Conservation (phyloP, 352 stramenopile genomes). For the Globisporangium ultimum region DNA sequence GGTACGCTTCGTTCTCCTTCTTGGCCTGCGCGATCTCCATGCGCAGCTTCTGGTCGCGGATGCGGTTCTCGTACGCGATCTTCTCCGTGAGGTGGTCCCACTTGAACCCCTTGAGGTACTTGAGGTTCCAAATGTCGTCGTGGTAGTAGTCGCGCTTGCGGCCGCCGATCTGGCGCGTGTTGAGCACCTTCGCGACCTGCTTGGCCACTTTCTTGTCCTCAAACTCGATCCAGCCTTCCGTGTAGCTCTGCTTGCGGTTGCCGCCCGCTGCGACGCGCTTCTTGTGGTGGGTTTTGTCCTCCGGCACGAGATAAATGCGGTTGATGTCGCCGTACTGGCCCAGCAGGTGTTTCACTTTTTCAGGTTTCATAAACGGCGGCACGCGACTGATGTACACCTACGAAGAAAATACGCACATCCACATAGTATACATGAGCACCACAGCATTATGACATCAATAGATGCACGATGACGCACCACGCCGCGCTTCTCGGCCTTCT, state of each 20-base stretch:
- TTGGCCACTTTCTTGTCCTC: constrained; percentile 96
- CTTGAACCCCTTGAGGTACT: constrained; percentile 99
- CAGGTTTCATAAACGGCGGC: constrained; percentile 96
- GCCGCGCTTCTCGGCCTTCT: constrained; percentile 42
- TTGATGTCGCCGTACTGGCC: constrained; percentile 91
- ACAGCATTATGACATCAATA: background rate
- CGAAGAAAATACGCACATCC: background rate
- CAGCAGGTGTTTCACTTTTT: constrained; percentile 94
- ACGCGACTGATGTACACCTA: constrained; percentile 94
- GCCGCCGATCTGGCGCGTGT: constrained; percentile 90
- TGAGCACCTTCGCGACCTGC: constrained; percentile 90
- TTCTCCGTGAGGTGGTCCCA: constrained; percentile 99
- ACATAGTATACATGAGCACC: background rate
- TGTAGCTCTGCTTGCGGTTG: constrained; percentile 90
- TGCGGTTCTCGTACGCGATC: constrained; percentile 88
- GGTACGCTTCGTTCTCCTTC: constrained; percentile 85
- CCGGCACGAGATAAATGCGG: constrained; percentile 96
- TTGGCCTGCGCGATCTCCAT: constrained; percentile 85
- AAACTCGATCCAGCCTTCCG: constrained; percentile 99
- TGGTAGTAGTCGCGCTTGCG: constrained; percentile 97
- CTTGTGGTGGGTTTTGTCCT: constrained; percentile 93
- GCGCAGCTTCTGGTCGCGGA: constrained; percentile 82
- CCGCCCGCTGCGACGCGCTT: constrained; percentile 86
- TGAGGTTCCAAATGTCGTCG: constrained; percentile 99
- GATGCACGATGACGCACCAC: constrained; percentile 26